phyloP scores from a whole-genome alignment of 2,329 filamentous ascomycete genomes.

The Neopestalotiopsis sp. region DNA sequence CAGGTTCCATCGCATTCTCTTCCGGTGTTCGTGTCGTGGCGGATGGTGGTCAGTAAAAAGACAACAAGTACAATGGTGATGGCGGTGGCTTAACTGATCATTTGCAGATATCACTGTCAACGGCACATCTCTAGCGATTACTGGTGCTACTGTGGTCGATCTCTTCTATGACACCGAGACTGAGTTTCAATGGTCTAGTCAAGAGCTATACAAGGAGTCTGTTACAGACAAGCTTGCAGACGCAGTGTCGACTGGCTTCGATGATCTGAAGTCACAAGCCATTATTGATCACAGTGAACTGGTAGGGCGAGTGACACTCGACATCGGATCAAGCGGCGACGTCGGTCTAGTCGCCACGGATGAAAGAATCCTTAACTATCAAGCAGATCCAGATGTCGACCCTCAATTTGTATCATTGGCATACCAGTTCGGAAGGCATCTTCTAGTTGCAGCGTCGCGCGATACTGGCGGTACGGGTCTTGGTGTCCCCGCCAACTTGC shows the following conservation, averaged over 20 bases:
- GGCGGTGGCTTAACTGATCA: neutral
- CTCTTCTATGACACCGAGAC: conserved; percentile 12
- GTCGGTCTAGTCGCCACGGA: conserved; percentile 12
- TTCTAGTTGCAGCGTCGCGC: conserved; percentile 38
- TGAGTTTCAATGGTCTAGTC: conserved; percentile 10
- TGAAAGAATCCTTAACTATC: conserved; percentile 6
- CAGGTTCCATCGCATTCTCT: conserved; percentile 15
- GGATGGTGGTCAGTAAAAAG: neutral
- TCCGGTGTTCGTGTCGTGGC: conserved; percentile 10
- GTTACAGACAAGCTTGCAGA: neutral
- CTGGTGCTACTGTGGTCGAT: conserved; percentile 9
- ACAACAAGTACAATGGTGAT: neutral
- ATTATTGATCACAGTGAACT: conserved; percentile 3
- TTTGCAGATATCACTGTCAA: neutral
- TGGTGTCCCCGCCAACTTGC: conserved; percentile 45
- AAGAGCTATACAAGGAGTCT: conserved; percentile 1
- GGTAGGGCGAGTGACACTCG: conserved; percentile 20
- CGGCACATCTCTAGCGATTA: conserved; percentile 5
- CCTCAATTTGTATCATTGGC: conserved; percentile 33
- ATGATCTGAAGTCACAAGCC: conserved; percentile 11
- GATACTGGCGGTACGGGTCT: conserved; percentile 23
- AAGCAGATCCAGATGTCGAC: conserved; percentile 19
- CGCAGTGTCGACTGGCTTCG: conserved; percentile 7
- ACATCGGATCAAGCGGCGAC: conserved; percentile 17
- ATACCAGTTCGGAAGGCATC: conserved; percentile 40